Conservation (phyloP, 257 asterid species). For the Anisodus acutangulus region DNA sequence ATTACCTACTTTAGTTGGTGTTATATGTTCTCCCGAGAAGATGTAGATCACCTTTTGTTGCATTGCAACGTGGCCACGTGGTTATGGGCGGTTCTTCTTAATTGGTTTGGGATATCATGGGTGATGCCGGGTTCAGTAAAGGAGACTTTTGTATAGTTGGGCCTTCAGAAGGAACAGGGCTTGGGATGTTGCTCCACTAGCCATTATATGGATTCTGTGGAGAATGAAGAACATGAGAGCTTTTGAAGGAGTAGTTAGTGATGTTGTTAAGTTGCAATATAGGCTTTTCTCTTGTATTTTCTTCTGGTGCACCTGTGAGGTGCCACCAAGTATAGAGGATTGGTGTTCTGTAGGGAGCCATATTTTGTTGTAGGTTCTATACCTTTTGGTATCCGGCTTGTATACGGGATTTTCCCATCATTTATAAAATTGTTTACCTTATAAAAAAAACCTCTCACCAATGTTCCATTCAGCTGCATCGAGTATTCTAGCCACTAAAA, state of each 20-base stretch:
- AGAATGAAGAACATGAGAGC: not conserved
- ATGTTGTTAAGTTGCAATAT: not conserved
- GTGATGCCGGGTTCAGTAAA: not conserved
- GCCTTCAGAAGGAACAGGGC: not conserved
- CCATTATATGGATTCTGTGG: not conserved
- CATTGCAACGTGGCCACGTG: not conserved
- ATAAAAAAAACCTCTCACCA: not conserved
- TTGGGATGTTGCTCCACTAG: not conserved
- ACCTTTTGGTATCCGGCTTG: not conserved
- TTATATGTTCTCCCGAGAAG: not conserved
- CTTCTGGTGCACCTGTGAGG: not conserved
- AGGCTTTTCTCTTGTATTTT: not conserved
- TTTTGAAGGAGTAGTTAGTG: not conserved
- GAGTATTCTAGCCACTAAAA: not conserved
- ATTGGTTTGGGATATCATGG: not conserved
- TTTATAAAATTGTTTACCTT: not conserved
- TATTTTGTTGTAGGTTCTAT: not conserved
- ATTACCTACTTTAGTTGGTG: not conserved
- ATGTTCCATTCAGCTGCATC: not conserved
- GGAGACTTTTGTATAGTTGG: not conserved
- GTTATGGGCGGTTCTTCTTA: not conserved
- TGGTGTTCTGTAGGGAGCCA: not conserved
- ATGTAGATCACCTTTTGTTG: constrained; percentile 14
- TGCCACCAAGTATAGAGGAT: not conserved
- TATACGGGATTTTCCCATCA: not conserved